Conservation (phyloP, 2,329 filamentous ascomycete genomes). For the Ceratocystiopsis sp. region DNA sequence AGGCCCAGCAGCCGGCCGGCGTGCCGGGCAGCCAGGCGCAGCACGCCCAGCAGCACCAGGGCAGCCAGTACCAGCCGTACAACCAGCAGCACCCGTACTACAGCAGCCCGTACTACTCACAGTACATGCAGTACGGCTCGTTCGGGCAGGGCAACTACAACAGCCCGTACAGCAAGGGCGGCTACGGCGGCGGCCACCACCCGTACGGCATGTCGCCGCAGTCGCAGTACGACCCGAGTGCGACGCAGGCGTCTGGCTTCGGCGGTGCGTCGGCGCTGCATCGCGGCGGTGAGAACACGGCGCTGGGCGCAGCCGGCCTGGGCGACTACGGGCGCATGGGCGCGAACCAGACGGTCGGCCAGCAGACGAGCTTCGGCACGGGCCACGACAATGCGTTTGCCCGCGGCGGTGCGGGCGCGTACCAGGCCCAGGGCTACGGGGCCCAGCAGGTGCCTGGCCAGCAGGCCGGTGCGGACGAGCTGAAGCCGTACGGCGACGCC, state of each 20-base stretch:
- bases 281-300: conserved; percentile 30
- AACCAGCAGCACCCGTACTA: conserved; percentile 39
- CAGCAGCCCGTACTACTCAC: conserved; percentile 43
- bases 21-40: conserved; percentile 5
- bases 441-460: conserved; percentile 29
- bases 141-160: conserved; percentile 32
- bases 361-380: conserved; percentile 34
- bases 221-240: conserved; percentile 37
- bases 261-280: conserved; percentile 31
- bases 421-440: conserved; percentile 38
- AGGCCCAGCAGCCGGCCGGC: conserved; percentile 15
- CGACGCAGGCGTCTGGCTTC: conserved; percentile 35
- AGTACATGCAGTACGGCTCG: conserved; percentile 32
- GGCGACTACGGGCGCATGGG: conserved; percentile 36
- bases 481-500: conserved; percentile 41
- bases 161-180: conserved; percentile 36
- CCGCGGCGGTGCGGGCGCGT: conserved; percentile 30
- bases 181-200: conserved; percentile 37
- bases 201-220: conserved; percentile 39
- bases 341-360: conserved; percentile 28
- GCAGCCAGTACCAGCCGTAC: conserved; percentile 12
- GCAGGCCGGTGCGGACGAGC: conserved; percentile 29
- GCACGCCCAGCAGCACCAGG: conserved; percentile 20
- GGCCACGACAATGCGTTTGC: conserved; percentile 35
- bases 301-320: conserved; percentile 28